These are phyloP conservation scores for Aspergillus sp. DNA, from an alignment of 2,329 filamentous ascomycete species.

Conservation along the genomic window DNA sequence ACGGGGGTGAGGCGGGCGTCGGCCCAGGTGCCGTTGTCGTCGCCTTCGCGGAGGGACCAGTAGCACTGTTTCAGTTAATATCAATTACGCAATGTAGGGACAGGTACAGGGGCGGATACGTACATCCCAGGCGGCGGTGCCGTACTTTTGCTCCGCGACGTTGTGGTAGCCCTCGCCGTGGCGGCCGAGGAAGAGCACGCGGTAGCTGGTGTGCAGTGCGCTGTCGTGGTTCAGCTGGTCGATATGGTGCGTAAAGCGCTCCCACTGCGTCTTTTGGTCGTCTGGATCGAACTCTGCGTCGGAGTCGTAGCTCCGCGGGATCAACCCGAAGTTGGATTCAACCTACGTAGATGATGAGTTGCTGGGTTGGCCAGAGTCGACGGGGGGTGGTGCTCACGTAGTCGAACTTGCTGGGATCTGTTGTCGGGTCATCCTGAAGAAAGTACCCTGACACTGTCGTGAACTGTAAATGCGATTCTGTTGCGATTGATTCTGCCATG, in stretches of 20 bases:
- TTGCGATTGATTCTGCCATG: conserved; percentile 17
- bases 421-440: conserved; percentile 50
- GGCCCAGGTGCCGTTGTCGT: conserved; percentile 54
- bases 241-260: conserved; percentile 52
- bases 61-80: conserved; percentile 43
- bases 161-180: conserved; percentile 64
- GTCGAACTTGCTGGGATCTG: conserved; percentile 48
- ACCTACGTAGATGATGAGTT: conserved; percentile 24
- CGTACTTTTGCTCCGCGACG: conserved; percentile 58
- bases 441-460: conserved; percentile 49
- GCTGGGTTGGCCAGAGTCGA: not conserved
- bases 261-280: conserved; percentile 53
- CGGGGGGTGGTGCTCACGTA: conserved; percentile 38
- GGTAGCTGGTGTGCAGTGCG: conserved; percentile 45
- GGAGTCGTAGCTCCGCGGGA: conserved; percentile 44
- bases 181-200: conserved; percentile 58
- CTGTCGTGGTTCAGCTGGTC: conserved; percentile 43
- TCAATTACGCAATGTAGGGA: not conserved
- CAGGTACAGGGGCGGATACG: conserved; percentile 16
- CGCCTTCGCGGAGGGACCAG: conserved; percentile 59
- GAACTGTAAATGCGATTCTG: conserved; percentile 31
- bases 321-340: conserved; percentile 50
- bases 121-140: conserved; percentile 60
- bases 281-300: conserved; percentile 32
- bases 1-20: conserved; percentile 57